Evolutionary conservation across 2,329 filamentous ascomycete genomes (phyloP), one percentile per base, ranked within the genome.

Genomic region (Claviceps capensis): DNA sequence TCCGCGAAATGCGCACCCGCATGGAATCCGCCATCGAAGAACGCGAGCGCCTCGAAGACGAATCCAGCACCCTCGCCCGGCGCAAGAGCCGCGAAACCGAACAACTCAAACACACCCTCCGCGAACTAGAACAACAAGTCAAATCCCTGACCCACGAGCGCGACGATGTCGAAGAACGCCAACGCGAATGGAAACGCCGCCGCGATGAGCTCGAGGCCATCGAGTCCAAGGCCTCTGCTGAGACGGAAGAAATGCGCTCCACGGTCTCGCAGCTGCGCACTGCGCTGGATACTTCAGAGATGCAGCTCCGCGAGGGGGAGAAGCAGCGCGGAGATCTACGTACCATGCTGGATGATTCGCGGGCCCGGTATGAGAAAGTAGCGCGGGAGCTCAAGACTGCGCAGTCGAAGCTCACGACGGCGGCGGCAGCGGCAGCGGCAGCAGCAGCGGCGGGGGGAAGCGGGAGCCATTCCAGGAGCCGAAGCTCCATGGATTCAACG

Each of bases 21-120:
- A 84, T 97, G 76, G 91, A 97, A 61, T 76, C 86, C 1, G 90
- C 90, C 0, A 78, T 95, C n/a, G 90, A 96, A 65, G 93, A 98
- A 67, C 81, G 93, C 17, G 93, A 98, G 64, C 82, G 88, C 2
- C 83, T 89, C 2, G 91, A 98, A 67, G 90, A 97, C 56, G 90
- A 97, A 68, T 83, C 88, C 2, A 88, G 82, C 61, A 85, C 82
- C 0, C 76, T 86, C 48, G 86, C 85, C 13, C 78, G 91, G 50
- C 79, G 86, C 44, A 83, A 84, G 55, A 80, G 86, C 6, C 77
- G 90, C 47, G 93, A 97, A 71, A 75, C 88, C 3, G 93, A 97
- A 64, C 91, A 97, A 59, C 72, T 95, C 41, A 88, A 85, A 65
- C 75, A 76, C 49, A 86, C 83, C 67, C 75, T 90, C 11, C 81